Base-by-base conservation (phyloP, 371 early-diverging fungal genomes). In the Mucor saturninus region DNA sequence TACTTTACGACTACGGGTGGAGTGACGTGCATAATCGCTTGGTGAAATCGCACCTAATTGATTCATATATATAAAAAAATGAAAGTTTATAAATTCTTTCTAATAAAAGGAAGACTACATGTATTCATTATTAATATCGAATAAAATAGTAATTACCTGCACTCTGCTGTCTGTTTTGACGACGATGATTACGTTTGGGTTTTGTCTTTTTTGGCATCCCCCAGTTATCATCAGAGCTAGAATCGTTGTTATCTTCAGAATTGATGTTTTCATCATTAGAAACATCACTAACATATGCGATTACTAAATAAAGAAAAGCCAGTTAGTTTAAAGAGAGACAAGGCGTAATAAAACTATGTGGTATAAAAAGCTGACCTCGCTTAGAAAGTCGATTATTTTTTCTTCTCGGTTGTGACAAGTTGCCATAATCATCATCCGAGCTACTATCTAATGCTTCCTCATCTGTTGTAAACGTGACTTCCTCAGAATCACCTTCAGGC, bases 21-120 rank as follows among this genome's bases (percentile, higher is more conserved):
- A 84, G 65, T 82, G 83, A 11, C 85, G 71, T 11, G 76, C 61
- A 39, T 68, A 72, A 60, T 75, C 76, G 43, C 67, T 72, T 5
- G 72, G 61, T n/a, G 75, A 73, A 30, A 68, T 56, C 11, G 59
- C n/a, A 35, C 46, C 64, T 59, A 13, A 38, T 32, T 2, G 21
- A 39, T 10, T 21, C 21, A 21, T 21, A 21, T 21, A 21, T 21
- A 21, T 21, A 21, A 45, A 39, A 39, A 59, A 50, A 50, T 37
- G 3, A 30, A 46, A 26, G 48, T 46, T 42, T 13, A n/a, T 11
- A 42, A 21, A 13, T 4, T 42, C 42, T 42, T n/a, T 42, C 42
- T 42, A n/a, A 13, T 42, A 42, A 13, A 42, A 38, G 11, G 11
- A 6, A 38, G 11, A 8, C 11, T 11, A 38, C 11, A 38, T 38